Evolutionary conservation across 2,329 filamentous ascomycete genomes (phyloP).

Genomic region (Alternaria novae-zelandiae): DNA sequence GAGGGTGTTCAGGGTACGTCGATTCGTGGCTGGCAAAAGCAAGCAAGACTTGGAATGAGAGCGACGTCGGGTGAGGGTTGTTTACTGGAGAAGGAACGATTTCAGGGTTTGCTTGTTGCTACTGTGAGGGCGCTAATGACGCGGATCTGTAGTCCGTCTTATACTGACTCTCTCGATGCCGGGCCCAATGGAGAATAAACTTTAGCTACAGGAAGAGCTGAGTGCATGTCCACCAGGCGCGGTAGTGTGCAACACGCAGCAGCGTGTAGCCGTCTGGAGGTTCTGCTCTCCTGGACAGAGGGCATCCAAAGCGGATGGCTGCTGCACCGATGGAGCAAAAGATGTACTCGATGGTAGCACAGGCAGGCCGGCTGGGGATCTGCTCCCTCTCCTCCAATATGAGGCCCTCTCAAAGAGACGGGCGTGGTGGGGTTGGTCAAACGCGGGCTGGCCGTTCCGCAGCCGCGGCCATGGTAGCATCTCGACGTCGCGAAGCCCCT

Average conservation of each 20-base stretch:
- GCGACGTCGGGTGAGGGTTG: constrained; percentile 24
- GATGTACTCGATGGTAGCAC: constrained; percentile 43
- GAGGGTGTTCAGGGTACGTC: constrained; percentile 31
- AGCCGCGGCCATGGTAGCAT: constrained; percentile 54
- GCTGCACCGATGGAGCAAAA: constrained; percentile 43
- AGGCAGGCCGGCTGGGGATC: constrained; percentile 32
- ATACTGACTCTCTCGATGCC: constrained; percentile 35
- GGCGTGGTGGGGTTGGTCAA: constrained; percentile 42
- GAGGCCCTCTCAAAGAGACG: constrained; percentile 32
- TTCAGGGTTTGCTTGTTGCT: constrained; percentile 26
- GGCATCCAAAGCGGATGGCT: constrained; percentile 39
- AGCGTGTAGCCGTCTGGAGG: constrained; percentile 35
- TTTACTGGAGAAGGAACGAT: constrained; percentile 22
- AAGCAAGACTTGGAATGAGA: constrained; percentile 32
- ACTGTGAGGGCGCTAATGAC: constrained; percentile 32
- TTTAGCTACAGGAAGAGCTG: constrained; percentile 28
- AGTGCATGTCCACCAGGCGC: constrained; percentile 28
- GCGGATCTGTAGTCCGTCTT: constrained; percentile 44
- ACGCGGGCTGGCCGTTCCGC: constrained; percentile 52
- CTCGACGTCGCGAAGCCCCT: constrained; percentile 47
- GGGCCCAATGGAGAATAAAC: constrained; percentile 30
- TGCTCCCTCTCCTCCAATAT: constrained; percentile 33
- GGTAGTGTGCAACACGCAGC: constrained; percentile 36
- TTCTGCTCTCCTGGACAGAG: constrained; percentile 28
- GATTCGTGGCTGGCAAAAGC: constrained; percentile 47